Conservation (phyloP, 768 basidiomycete genomes). For the Lactarius hatsudake region DNA sequence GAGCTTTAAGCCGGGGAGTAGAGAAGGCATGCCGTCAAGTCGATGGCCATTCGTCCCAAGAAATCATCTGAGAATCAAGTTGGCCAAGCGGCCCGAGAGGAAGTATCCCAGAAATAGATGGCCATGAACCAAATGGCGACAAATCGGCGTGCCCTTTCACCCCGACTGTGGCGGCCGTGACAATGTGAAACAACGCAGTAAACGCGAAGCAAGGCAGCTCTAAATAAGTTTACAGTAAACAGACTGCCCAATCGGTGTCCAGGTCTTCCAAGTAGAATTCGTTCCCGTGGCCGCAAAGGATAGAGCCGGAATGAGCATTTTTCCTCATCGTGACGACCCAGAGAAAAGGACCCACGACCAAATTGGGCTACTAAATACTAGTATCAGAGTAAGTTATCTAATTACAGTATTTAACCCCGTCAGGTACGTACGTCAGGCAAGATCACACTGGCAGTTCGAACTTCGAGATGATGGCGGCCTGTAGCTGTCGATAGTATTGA, state of each 20-base stretch:
- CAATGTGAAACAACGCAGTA: not conserved
- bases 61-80: not conserved
- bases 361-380: not conserved
- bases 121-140: not conserved
- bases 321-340: not conserved
- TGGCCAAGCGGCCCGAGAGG: not conserved
- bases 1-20: conserved; percentile 7
- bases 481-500: too few relatives aligned
- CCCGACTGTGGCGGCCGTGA: not conserved
- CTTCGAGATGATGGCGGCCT: too few relatives aligned
- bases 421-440: not conserved
- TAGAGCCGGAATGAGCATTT: not conserved
- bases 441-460: too few relatives aligned
- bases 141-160: not conserved
- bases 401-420: not conserved
- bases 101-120: not conserved
- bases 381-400: not conserved
- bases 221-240: not conserved
- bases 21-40: not conserved
- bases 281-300: not conserved
- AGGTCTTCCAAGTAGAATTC: not conserved
- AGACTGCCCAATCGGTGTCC: not conserved
- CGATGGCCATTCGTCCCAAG: not conserved
- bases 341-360: not conserved
- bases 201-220: not conserved